Conservation (phyloP, 169 alveolate species). For the Fabrea salina region DNA sequence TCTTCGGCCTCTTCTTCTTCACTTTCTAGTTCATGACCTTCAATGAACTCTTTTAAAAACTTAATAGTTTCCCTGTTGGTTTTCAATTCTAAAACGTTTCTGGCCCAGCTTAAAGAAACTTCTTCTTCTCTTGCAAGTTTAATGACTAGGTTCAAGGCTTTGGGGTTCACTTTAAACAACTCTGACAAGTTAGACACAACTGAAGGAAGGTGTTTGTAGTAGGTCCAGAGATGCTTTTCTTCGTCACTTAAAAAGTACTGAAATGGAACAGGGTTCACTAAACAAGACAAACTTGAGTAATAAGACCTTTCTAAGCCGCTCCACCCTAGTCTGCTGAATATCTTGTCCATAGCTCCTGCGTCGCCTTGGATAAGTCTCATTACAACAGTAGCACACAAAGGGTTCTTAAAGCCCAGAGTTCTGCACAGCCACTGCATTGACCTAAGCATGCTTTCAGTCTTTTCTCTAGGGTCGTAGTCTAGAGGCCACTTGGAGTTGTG, state of each 20-base stretch:
- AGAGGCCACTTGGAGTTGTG: background rate
- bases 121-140: background rate
- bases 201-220: slow-evolving; percentile 6
- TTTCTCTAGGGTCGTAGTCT: background rate
- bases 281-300: background rate
- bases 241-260: background rate
- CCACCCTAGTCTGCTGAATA: background rate
- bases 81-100: background rate
- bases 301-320: too few relatives aligned
- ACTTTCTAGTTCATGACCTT: background rate
- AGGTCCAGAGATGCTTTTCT: background rate
- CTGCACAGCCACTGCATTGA: background rate
- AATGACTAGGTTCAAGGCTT: background rate
- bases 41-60: background rate
- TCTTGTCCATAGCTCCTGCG: background rate
- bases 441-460: background rate
- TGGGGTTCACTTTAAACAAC: background rate
- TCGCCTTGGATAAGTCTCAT: background rate
- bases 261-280: background rate
- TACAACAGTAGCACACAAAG: background rate
- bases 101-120: background rate
- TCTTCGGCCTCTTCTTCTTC: background rate
- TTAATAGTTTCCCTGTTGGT: background rate
- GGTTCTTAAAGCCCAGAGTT: background rate
- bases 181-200: background rate